Percentiles rank a stretch among this genome's conserved stretches.
Evolutionary conservation across 768 basidiomycete species (phyloP).

Genomic region (Plicaturopsis crispa): DNA sequence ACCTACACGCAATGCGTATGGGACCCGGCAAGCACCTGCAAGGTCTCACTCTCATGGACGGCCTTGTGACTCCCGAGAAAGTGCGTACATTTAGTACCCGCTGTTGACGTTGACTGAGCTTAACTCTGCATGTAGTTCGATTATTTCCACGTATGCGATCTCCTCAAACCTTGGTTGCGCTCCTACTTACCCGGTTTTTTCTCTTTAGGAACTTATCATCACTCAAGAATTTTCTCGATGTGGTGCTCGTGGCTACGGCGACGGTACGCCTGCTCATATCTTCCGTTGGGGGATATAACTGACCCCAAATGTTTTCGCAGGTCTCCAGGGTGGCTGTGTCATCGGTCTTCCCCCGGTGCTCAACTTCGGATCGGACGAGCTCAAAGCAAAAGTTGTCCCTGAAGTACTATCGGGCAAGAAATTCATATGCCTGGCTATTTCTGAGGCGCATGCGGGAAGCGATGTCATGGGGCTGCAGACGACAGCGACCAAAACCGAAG

Average conservation of each 20-base stretch:
- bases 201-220: conserved; percentile 49
- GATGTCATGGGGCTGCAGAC: conserved; percentile 80
- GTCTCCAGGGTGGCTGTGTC: conserved; percentile 64
- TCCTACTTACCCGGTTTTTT: too few relatives aligned
- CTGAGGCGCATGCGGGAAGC: conserved; percentile 82
- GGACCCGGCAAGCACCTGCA: conserved; percentile 90
- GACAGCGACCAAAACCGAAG: conserved; percentile 69
- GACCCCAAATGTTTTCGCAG: conserved; percentile 11
- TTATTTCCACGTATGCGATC: conserved; percentile 72
- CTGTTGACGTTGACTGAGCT: neutral
- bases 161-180: too few relatives aligned
- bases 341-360: conserved; percentile 82
- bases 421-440: conserved; percentile 82
- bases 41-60: conserved; percentile 73
- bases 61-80: conserved; percentile 75
- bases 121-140: conserved; percentile 43
- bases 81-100: conserved; percentile 20
- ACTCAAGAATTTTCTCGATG: conserved; percentile 71
- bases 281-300: neutral
- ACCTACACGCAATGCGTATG: conserved; percentile 83
- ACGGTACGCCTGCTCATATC: conserved; percentile 37
- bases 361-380: conserved; percentile 64
- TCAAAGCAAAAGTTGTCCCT: conserved; percentile 47
- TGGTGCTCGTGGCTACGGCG: conserved; percentile 71
- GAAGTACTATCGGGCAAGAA: conserved; percentile 72